Evolutionary conservation across 1,284 basidiomycete genomes (phyloP).

Genomic region (Leucoagaricus sp.): DNA sequence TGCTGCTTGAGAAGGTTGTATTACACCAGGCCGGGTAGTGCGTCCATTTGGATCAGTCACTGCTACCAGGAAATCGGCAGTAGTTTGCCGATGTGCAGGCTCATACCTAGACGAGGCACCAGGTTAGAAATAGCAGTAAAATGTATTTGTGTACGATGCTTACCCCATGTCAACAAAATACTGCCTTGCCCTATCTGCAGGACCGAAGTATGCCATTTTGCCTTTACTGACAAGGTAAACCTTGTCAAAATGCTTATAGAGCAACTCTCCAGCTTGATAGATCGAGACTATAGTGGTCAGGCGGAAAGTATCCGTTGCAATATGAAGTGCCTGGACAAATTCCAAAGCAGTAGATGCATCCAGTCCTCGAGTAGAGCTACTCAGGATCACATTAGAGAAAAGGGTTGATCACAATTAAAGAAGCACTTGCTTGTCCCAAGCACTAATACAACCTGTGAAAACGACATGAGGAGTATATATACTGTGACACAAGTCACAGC

Average conservation of each 20-base stretch:
- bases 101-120: slow-evolving; percentile 27
- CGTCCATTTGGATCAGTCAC: slow-evolving; percentile 45
- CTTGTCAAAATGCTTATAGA: slow-evolving; percentile 71
- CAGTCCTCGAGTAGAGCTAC: slow-evolving; percentile 57
- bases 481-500: slow-evolving; percentile 85
- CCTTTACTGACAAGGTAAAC: slow-evolving; percentile 62
- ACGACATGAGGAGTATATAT: slow-evolving; percentile 92
- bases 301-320: slow-evolving; percentile 56
- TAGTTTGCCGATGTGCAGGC: slow-evolving; percentile 40
- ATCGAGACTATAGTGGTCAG: slow-evolving; percentile 65
- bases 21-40: slow-evolving; percentile 46
- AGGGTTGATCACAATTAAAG: no score
- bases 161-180: slow-evolving; percentile 76
- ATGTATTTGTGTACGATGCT: neutral
- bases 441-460: no score
- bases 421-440: no score
- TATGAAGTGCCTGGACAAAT: slow-evolving; percentile 63
- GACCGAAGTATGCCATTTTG: slow-evolving; percentile 74
- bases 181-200: slow-evolving; percentile 54
- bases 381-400: no score
- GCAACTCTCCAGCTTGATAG: slow-evolving; percentile 69
- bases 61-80: slow-evolving; percentile 38
- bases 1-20: slow-evolving; percentile 57
- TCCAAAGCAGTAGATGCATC: slow-evolving; percentile 71
- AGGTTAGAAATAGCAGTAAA: neutral